Conservation (phyloP, 2,329 filamentous ascomycete genomes). For the Colletotrichum salicis region DNA sequence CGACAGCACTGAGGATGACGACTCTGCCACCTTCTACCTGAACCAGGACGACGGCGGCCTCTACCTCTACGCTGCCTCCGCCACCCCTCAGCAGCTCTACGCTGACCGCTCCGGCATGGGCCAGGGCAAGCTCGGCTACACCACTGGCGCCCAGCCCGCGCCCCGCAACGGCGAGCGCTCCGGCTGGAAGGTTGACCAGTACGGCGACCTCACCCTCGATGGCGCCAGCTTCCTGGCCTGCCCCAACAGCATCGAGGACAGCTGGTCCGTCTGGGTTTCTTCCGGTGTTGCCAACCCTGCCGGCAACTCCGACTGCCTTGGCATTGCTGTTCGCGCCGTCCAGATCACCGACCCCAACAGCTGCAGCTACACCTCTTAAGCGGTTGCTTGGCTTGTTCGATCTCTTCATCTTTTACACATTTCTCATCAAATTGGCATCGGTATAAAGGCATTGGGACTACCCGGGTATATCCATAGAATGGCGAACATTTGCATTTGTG, state of each 20-base stretch:
- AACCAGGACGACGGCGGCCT: slow-evolving; percentile 51
- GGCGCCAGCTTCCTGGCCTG: slow-evolving; percentile 62
- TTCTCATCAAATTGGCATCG: background rate
- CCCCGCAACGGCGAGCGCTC: slow-evolving; percentile 56
- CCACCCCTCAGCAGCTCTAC: slow-evolving; percentile 59
- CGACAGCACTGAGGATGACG: slow-evolving; percentile 47
- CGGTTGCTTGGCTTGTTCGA: background rate
- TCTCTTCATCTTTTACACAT: background rate
- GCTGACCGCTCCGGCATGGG: slow-evolving; percentile 70
- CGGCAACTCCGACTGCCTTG: slow-evolving; percentile 49
- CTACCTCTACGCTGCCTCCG: slow-evolving; percentile 58
- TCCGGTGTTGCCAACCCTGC: slow-evolving; percentile 48
- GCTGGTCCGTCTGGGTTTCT: slow-evolving; percentile 54
- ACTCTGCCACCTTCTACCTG: slow-evolving; percentile 62
- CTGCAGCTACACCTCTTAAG: slow-evolving; percentile 48
- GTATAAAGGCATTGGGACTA: slow-evolving; percentile 1
- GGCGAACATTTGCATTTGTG: slow-evolving; percentile 2
- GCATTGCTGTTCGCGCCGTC: slow-evolving; percentile 46
- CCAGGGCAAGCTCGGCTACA: slow-evolving; percentile 64
- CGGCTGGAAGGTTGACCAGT: slow-evolving; percentile 57
- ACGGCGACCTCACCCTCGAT: slow-evolving; percentile 57
- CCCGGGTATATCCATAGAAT: slow-evolving; percentile 22
- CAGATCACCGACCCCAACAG: slow-evolving; percentile 44
- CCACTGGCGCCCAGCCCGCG: slow-evolving; percentile 53
- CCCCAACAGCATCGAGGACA: slow-evolving; percentile 55